A percentile compares a stretch with the other conserved stretches of the same genome.
Evolutionary conservation across 2,329 filamentous ascomycete genomes (phyloP).

Genomic region (Fusarium nematophilum): DNA sequence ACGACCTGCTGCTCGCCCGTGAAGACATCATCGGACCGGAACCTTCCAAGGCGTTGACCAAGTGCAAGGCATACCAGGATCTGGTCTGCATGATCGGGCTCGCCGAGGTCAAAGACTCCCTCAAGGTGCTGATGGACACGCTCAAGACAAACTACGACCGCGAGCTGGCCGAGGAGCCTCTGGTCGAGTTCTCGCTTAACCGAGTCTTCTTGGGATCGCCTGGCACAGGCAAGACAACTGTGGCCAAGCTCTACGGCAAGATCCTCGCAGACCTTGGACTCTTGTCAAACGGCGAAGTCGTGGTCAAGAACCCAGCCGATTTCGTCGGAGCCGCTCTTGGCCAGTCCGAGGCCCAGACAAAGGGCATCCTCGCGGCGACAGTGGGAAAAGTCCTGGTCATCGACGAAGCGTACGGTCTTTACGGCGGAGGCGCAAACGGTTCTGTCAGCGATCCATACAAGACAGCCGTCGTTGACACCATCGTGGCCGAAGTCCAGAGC

Average conservation of each 20-base stretch:
- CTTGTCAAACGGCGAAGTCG: constrained; percentile 76
- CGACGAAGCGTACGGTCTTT: constrained; percentile 81
- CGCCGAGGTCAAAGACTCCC: constrained; percentile 68
- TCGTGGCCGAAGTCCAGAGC: constrained; percentile 79
- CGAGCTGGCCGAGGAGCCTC: constrained; percentile 70
- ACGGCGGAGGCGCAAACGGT: constrained; percentile 53
- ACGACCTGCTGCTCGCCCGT: constrained; percentile 70
- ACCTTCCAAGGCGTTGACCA: constrained; percentile 63
- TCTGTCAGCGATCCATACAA: constrained; percentile 59
- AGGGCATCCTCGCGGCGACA: constrained; percentile 74
- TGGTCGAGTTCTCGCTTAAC: constrained; percentile 73
- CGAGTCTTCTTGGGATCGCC: constrained; percentile 77
- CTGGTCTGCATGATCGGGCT: constrained; percentile 71
- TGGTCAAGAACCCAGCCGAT: constrained; percentile 79
- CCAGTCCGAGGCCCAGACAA: constrained; percentile 76
- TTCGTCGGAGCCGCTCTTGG: constrained; percentile 75
- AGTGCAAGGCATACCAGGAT: constrained; percentile 66
- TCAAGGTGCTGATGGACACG: constrained; percentile 68
- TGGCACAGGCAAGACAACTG: constrained; percentile 81
- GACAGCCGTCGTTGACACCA: constrained; percentile 76
- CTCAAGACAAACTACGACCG: constrained; percentile 73
- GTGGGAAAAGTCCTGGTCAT: constrained; percentile 82
- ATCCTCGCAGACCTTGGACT: constrained; percentile 76
- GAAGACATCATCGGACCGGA: constrained; percentile 80
- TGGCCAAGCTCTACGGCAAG: constrained; percentile 77